A percentile compares a stretch with the other conserved stretches of the same genome.
Conservation (phyloP, 2,329 filamentous ascomycete species). For the Huntiella decipiens region DNA sequence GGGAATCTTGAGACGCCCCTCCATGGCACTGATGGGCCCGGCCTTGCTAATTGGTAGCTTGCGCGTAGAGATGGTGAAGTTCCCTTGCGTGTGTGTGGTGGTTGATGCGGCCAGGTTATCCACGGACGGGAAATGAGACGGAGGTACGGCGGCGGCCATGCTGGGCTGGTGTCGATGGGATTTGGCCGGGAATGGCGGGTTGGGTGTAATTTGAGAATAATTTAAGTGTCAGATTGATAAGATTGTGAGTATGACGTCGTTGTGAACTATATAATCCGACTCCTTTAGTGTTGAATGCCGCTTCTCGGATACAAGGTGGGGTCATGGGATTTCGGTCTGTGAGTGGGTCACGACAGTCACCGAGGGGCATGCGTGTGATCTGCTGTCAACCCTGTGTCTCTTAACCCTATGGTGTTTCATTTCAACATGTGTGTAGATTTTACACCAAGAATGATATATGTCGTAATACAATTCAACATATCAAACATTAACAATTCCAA, state of each 20-base stretch:
- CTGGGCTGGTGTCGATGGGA: conserved; percentile 26
- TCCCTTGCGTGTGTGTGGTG: conserved; percentile 35
- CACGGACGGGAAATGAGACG: conserved; percentile 27
- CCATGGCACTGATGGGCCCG: conserved; percentile 73
- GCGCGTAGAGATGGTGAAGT: conserved; percentile 60
- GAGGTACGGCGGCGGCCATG: too few species aligned
- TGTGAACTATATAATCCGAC: too few species aligned
- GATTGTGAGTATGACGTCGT: neutral
- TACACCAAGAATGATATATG: too few species aligned
- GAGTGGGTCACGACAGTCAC: neutral
- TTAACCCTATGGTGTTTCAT: too few species aligned
- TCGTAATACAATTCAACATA: too few species aligned
- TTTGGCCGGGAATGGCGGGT: neutral
- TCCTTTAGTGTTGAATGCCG: too few species aligned
- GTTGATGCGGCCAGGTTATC: conserved; percentile 34
- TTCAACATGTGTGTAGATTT: too few species aligned
- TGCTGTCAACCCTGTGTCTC: too few species aligned
- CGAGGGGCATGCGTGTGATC: too few species aligned
- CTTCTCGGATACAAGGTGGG: too few species aligned
- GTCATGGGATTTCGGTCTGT: neutral
- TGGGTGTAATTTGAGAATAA: neutral
- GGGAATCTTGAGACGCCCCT: conserved; percentile 58
- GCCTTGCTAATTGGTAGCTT: conserved; percentile 93
- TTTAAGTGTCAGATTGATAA: neutral
- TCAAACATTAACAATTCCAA: too few species aligned